Evolutionary conservation across 164 flowering plant genomes (phyloP), one percentile per base, ranked within the genome.

Genomic region (Vitis amurensis): DNA sequence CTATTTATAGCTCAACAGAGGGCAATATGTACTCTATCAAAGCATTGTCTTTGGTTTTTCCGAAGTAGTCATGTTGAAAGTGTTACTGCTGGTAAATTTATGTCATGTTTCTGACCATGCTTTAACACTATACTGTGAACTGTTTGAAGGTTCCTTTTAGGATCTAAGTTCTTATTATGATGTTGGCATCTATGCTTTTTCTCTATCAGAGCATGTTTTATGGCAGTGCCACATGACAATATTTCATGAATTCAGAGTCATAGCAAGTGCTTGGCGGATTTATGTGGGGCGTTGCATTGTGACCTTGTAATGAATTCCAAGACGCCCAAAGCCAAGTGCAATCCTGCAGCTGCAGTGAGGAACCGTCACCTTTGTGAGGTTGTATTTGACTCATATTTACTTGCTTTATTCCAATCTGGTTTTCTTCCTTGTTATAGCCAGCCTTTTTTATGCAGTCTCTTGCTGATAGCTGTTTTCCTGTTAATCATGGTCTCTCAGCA

Each of bases 261-360:
- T 6, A 75, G 88, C 77, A 88, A 84, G 78, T 95, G 99, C 87
- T 84, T 95, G 82, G 99, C 97, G 68, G 98, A 93, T 80, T 70
- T 95, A 73, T 95, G 99, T 78, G 97, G 98, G 55, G 98, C 98
- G 50, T 77, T 95, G 82, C 97, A 93, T 78, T 95, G 99, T 84
- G 98, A 93, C 75, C 77, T 53, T 30, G 74, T 82, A 61, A 76
- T 84, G 80, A 77, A 83, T 62, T 74, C 86, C 73, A 88, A 87
- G 82, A 66, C 81, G 19, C 76, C 65, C 47, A 91, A 89, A 74
- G 73, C 75, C 63, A 95, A 90, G 81, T 95, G 99, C 82, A 93
- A 95, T 75, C 94, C 96, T 64, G 98, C 98, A 27, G 97, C 97
- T 68, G 89, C 88, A 76, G 90, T 91, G 47, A 85, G 84, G 74